Base-by-base conservation (phyloP, 176 grass and related monocot genomes). In the Urochloa ruziziensis region DNA sequence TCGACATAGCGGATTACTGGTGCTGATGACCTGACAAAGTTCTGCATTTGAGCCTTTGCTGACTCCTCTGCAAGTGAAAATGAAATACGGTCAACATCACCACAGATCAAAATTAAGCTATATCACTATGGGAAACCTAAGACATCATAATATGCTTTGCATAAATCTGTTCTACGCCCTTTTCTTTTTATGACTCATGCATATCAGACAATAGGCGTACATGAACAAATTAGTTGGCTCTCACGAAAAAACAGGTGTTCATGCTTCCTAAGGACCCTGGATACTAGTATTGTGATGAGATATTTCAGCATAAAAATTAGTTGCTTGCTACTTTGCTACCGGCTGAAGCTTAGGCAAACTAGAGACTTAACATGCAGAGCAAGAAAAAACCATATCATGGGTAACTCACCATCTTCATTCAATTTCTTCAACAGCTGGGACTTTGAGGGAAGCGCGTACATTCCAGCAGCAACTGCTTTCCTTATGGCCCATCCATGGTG, bases 361-460 rank as follows among this genome's bases (percentile, higher is more conserved):
- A 35, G 25, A 67, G 8, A 74, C 34, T 28, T 46, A 27, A 86
- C 51, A 4, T 67, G 30, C 39, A 59, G 13, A 14, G 28, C 10
- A 67, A 17, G 30, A 32, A 82, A 34, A 69, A 47, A 15, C 0
- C 43, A 56, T 40, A 40, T 40, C 39, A 40, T 40, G 33, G 75
- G 19, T 61, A 37, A 94, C 77, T 78, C 79, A 98, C 93, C 96
- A 74, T 98, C 91, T 89, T 98, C 96, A 90, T 95, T 95, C 62
- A 98, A 64, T 59, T 84, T 98, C 71, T 93, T 92, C 85, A 98
- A 53, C 66, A 98, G 87, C 73, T 95, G 96, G 11, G 93, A 89
- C 53, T 98, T 98, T 17, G 93, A 90, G 54, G 96, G 93, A 83
- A 98, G 91, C 1, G 83, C 85, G 39, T 98, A 98, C 93, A 98